Base-by-base conservation (phyloP, 345 rosid species). In the Bruguiera gymnorhiza region DNA sequence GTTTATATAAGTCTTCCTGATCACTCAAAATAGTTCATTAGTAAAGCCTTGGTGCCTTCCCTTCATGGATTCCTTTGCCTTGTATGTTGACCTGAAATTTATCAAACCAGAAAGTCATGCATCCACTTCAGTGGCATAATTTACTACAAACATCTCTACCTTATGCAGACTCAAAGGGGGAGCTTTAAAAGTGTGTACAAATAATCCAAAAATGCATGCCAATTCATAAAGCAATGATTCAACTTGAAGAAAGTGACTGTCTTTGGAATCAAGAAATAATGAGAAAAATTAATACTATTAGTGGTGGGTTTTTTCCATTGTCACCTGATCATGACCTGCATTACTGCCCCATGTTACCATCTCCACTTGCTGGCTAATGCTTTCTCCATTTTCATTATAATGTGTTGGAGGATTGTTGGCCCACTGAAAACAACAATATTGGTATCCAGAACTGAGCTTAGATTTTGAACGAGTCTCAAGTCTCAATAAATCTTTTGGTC, bases 321-420 rank as follows among this genome's bases (percentile, higher is more conserved):
- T 13, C 8, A 67, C 9, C 10, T 57, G 46, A 34, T 30, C 62
- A 48, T 73, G 67, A 21, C 65, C 43, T 27, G 63, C 68, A 62
- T 34, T 55, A 57, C 20, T n/a, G 62, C 26, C 30, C 74, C 74
- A 60, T 58, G 64, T 9, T 31, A 51, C 54, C 24, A 69, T 76
- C 52, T 74, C 85, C 32, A 71, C 76, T 66, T 80, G 80, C 61
- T 76, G 80, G 21, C 69, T 78, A 63, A 62, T 70, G 68, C 73
- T 76, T 64, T 71, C 86, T 76, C 77, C 86, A 54, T 68, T 87
- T 76, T 77, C 87, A 73, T 75, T 82, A 81, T 67, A 78, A 61
- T 83, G 86, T 67, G 77, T 73, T 60, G 85, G 88, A 61, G 99
- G 99, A 66, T 85, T 90, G 70, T 87, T 87, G 6, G 98, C 99